Conservation (phyloP, 805 yeast species). For the Diddensiella caesifluorescens region DNA sequence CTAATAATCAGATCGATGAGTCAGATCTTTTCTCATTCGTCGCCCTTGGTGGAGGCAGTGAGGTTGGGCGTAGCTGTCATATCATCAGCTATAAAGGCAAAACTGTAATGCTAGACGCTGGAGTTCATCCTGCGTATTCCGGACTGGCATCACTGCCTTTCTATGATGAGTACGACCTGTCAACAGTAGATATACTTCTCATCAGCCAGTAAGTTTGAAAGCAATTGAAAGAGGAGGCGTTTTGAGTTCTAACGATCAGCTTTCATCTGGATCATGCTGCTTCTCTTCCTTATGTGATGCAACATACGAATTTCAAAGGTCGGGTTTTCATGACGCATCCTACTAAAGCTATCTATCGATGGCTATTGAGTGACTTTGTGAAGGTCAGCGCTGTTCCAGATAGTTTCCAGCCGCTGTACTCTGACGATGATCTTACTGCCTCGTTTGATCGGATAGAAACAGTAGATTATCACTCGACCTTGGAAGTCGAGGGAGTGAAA, state of each 20-base stretch:
- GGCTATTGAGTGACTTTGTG: conserved; percentile 92
- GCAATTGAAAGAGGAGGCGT: no score
- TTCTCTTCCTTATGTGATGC: conserved; percentile 96
- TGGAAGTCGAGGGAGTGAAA: conserved; percentile 88
- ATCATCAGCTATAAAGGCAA: conserved; percentile 88
- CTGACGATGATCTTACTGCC: conserved; percentile 83
- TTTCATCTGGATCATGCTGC: conserved; percentile 99
- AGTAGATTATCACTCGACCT: conserved; percentile 90
- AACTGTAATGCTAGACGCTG: conserved; percentile 95
- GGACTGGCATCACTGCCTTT: conserved; percentile 91
- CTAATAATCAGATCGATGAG: conserved; percentile 26
- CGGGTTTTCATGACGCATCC: conserved; percentile 99
- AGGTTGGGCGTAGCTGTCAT: conserved; percentile 96
- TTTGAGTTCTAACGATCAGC: no score
- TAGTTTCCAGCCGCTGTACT: conserved; percentile 48
- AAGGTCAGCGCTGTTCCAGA: conserved; percentile 60
- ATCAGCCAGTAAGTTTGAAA: conserved; percentile 59
- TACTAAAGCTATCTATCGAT: conserved; percentile 93
- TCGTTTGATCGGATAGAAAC: conserved; percentile 91
- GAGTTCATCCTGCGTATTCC: conserved; percentile 91
- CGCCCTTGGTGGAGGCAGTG: conserved; percentile 96
- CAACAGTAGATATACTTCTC: conserved; percentile 77
- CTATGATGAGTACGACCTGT: conserved; percentile 89
- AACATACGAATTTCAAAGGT: conserved; percentile 89
- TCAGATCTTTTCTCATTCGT: conserved; percentile 56